These are phyloP conservation scores for Leccinum ochraceum DNA, from an alignment of 768 basidiomycete species.

Conservation along the genomic window DNA sequence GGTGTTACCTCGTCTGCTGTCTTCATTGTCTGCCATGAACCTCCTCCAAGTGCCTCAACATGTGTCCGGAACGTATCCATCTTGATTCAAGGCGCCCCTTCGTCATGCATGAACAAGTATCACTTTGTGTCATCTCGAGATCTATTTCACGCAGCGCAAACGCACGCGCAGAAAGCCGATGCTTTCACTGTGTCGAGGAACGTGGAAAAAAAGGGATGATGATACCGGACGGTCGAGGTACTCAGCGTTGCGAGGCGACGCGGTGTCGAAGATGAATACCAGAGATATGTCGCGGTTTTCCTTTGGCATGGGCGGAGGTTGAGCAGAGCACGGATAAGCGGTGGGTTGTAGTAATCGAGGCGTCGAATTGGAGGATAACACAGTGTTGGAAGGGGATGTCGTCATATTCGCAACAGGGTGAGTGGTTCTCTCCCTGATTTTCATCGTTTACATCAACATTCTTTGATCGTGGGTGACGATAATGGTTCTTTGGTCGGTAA, in stretches of 20 bases:
- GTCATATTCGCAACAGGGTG: conserved; percentile 38
- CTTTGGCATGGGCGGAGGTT: conserved; percentile 24
- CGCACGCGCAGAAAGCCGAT: conserved; percentile 27
- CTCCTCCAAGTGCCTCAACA: conserved; percentile 37
- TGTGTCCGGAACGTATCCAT: conserved; percentile 54
- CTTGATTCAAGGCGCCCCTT: conserved; percentile 20
- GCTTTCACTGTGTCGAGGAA: conserved; percentile 27
- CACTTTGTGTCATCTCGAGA: conserved; percentile 53
- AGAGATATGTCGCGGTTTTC: conserved; percentile 56
- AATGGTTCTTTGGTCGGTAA: background rate
- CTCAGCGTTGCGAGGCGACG: conserved; percentile 21
- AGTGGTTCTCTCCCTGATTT: conserved; percentile 1
- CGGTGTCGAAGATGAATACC: conserved; percentile 17
- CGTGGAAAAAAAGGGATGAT: conserved; percentile 39
- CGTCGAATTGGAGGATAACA: conserved; percentile 27
- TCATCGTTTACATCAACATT: background rate
- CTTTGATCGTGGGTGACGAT: background rate
- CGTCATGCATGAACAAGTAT: conserved; percentile 43
- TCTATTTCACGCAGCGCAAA: conserved; percentile 35
- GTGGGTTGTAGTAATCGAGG: conserved; percentile 5
- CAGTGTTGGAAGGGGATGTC: conserved; percentile 28
- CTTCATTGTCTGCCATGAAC: conserved; percentile 42
- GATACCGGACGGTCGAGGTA: conserved; percentile 49
- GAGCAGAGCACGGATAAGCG: conserved; percentile 46
- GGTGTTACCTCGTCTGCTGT: conserved; percentile 20